These are phyloP conservation scores for Trametes sp. DNA, from an alignment of 1,284 basidiomycete genomes.

Conservation along the genomic window DNA sequence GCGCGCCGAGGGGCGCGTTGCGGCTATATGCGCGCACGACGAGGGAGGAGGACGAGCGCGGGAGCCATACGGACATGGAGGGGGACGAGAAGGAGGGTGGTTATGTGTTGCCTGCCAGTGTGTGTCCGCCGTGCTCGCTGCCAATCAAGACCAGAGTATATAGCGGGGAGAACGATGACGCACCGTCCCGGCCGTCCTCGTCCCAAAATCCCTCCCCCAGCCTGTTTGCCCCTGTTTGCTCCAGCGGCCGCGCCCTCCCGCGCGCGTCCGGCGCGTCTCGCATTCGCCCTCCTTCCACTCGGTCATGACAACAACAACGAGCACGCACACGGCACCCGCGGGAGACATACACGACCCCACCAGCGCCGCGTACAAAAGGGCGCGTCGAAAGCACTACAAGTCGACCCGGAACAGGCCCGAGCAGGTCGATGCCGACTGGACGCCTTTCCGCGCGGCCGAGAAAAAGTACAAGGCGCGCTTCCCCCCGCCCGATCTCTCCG, in stretches of 20 bases:
- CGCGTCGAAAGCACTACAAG: conserved; percentile 62
- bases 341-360: conserved; percentile 47
- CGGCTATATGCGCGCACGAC: conserved; percentile 48
- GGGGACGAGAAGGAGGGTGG: conserved; percentile 2
- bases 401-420: conserved; percentile 61
- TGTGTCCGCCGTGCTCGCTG: conserved; percentile 9
- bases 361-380: conserved; percentile 69
- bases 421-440: conserved; percentile 60
- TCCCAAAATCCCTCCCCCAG: not conserved
- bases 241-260: not conserved
- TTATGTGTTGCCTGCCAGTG: conserved; percentile 7
- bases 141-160: conserved; percentile 8
- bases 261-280: not conserved
- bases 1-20: conserved; percentile 32
- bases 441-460: conserved; percentile 76
- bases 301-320: conserved; percentile 20
- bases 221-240: conserved; percentile 23
- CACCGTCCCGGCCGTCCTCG: conserved; percentile 10
- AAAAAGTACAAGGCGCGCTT: conserved; percentile 80
- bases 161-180: conserved; percentile 24
- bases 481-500: conserved; percentile 74
- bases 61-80: conserved; percentile 47
- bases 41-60: conserved; percentile 49
- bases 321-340: conserved; percentile 2
- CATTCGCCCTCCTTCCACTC: not conserved